These are phyloP conservation scores for Calonectria naviculata DNA, from an alignment of 2,329 filamentous ascomycete genomes.

Conservation along the genomic window DNA sequence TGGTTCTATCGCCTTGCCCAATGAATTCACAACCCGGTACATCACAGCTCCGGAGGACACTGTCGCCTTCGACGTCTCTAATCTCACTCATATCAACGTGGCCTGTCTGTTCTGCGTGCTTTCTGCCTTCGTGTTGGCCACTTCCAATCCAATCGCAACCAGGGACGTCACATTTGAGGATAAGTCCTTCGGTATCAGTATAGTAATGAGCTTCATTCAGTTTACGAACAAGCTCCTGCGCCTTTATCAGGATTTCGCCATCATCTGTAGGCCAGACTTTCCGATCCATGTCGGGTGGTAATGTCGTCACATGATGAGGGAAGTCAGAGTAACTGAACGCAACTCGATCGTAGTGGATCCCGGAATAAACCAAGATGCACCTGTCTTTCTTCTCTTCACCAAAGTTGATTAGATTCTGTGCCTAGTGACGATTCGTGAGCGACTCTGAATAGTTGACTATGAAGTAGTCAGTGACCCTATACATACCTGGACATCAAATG, in stretches of 20 bases:
- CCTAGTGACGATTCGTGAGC: constrained; percentile 31
- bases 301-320: constrained; percentile 64
- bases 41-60: constrained; percentile 82
- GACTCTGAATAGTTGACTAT: not conserved
- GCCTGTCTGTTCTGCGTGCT: constrained; percentile 71
- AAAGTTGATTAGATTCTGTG: constrained; percentile 65
- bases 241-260: constrained; percentile 77
- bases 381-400: constrained; percentile 78
- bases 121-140: constrained; percentile 71
- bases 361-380: constrained; percentile 88
- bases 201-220: constrained; percentile 82
- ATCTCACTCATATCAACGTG: constrained; percentile 69
- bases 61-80: constrained; percentile 86
- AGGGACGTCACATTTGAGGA: constrained; percentile 77
- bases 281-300: constrained; percentile 80
- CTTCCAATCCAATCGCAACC: constrained; percentile 75
- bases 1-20: constrained; percentile 72
- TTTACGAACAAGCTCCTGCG: constrained; percentile 72
- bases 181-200: constrained; percentile 86
- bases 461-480: not conserved
- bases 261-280: constrained; percentile 65
- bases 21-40: constrained; percentile 69
- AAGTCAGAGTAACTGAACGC: constrained; percentile 75
- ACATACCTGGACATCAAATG: constrained; percentile 77
- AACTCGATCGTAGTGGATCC: constrained; percentile 93